Conservation (phyloP, 208 protist species). For the Leishmania lainsoni region DNA sequence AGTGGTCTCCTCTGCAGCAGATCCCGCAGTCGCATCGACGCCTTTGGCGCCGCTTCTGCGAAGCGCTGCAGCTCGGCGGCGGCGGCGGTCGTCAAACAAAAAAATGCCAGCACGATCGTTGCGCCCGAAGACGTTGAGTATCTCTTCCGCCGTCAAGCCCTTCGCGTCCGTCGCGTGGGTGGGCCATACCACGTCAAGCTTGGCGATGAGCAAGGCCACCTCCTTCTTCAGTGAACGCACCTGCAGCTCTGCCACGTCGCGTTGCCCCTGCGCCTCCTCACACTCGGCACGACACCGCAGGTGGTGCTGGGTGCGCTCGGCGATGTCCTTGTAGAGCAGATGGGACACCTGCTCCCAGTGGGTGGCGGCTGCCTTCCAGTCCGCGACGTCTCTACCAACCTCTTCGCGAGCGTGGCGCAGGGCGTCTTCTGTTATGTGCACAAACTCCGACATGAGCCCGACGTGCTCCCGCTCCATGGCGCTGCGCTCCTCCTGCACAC, state of each 20-base stretch:
- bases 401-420: constrained; percentile 64
- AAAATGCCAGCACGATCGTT: constrained; percentile 33
- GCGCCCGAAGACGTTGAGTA: constrained; percentile 60
- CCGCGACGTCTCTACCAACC: constrained; percentile 64
- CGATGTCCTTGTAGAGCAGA: constrained; percentile 87
- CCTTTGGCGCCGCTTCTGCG: background rate
- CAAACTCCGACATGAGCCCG: constrained; percentile 77
- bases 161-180: constrained; percentile 68
- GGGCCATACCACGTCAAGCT: constrained; percentile 88
- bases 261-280: constrained; percentile 76
- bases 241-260: constrained; percentile 58
- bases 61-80: constrained; percentile 11
- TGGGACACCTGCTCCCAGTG: constrained; percentile 90
- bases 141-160: constrained; percentile 62
- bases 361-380: constrained; percentile 58
- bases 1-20: background rate
- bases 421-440: constrained; percentile 69
- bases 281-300: constrained; percentile 81
- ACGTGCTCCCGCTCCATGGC: constrained; percentile 75
- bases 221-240: constrained; percentile 45
- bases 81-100: constrained; percentile 30
- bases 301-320: constrained; percentile 76
- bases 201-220: constrained; percentile 60
- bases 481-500: constrained; percentile 42
- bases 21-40: background rate